phyloP scores from a whole-genome alignment of 108 stramenopile genomes.

The Cylindrotheca closterium region DNA sequence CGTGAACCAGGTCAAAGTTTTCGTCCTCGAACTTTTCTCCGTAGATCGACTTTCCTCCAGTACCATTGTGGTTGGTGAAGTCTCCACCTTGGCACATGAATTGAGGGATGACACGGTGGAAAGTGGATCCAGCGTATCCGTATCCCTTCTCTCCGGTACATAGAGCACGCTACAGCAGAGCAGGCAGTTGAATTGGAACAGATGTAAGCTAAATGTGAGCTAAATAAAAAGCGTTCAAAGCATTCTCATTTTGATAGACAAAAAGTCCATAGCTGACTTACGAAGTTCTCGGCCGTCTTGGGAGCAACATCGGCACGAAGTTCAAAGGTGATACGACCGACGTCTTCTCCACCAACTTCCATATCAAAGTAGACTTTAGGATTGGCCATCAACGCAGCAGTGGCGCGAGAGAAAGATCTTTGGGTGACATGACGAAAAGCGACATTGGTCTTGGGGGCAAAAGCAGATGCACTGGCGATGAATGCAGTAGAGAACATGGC shows the following conservation, averaged over 20 bases:
- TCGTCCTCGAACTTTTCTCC: conserved; percentile 74
- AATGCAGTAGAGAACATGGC: conserved; percentile 39
- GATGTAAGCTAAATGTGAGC: background rate
- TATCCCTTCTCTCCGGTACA: conserved; percentile 96
- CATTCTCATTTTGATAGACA: background rate
- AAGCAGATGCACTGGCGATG: conserved; percentile 47
- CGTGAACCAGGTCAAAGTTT: conserved; percentile 91
- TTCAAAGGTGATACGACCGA: conserved; percentile 92
- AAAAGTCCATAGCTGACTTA: background rate
- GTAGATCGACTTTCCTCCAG: conserved; percentile 37
- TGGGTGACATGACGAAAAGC: conserved; percentile 45
- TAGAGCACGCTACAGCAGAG: conserved; percentile 87
- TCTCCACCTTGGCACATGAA: conserved; percentile 90
- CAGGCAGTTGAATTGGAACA: background rate
- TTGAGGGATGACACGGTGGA: conserved; percentile 69
- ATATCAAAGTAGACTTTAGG: conserved; percentile 93
- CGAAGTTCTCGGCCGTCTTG: conserved; percentile 91
- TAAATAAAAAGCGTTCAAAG: background rate
- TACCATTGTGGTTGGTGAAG: conserved; percentile 94
- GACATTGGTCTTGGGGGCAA: conserved; percentile 49
- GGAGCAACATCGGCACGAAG: conserved; percentile 94
- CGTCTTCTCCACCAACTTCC: conserved; percentile 87
- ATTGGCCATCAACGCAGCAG: conserved; percentile 58
- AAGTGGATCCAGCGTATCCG: conserved; percentile 88
- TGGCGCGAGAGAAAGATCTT: conserved; percentile 69